Conservation (phyloP, 164 flowering plant genomes). For the Sedum album region DNA sequence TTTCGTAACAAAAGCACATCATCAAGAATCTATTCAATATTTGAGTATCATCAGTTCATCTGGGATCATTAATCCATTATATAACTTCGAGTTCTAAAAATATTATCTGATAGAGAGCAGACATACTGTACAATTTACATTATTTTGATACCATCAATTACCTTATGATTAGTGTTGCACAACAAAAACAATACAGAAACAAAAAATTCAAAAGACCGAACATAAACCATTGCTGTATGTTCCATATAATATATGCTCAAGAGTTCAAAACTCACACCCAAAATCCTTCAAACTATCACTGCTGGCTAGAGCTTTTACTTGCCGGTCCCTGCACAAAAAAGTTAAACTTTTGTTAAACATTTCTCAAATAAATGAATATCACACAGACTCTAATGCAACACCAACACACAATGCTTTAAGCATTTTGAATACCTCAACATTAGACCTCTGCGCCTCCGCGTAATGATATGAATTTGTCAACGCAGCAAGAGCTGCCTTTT, state of each 20-base stretch:
- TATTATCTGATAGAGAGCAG: not conserved
- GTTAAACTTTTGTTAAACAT: not conserved
- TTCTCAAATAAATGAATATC: not conserved
- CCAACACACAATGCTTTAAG: not conserved
- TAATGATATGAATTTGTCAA: conserved; percentile 57
- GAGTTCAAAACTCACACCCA: not conserved
- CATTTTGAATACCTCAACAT: conserved; percentile 57
- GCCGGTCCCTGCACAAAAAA: not conserved
- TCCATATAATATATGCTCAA: not conserved
- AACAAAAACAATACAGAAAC: not conserved
- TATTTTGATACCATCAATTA: not conserved
- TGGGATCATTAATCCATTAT: no score
- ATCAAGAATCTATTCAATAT: no score
- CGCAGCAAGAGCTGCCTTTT: conserved; percentile 59
- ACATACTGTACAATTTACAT: not conserved
- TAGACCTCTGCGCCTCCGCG: conserved; percentile 60
- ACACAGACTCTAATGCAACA: not conserved
- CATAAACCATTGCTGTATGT: not conserved
- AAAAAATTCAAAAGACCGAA: not conserved
- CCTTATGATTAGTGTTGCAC: not conserved
- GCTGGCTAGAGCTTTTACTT: not conserved
- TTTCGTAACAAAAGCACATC: no score
- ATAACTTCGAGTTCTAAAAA: not conserved
- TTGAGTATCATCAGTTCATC: no score
- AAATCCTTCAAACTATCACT: not conserved